Conservation (phyloP, 257 asterid species). For the Rehmannia glutinosa region DNA sequence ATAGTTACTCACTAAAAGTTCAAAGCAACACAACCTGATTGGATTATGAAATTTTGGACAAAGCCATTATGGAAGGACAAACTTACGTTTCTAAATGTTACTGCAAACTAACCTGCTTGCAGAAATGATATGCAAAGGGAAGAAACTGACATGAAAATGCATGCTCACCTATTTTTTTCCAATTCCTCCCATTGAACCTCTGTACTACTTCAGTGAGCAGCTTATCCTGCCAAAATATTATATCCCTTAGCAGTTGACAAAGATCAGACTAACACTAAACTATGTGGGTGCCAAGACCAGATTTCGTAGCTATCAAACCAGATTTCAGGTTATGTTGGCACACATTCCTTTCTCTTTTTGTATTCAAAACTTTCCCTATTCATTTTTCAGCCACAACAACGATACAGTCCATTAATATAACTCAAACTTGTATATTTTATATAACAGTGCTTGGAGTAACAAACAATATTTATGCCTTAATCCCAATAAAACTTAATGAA, state of each 20-base stretch:
- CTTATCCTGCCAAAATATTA: constrained; percentile 48
- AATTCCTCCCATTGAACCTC: constrained; percentile 53
- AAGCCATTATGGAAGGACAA: constrained; percentile 5
- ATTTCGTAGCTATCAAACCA: not conserved
- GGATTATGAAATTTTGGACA: not conserved
- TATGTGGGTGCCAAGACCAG: not conserved
- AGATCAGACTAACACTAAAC: constrained; percentile 1
- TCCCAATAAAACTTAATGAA: not conserved
- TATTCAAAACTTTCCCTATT: not conserved
- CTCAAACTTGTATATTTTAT: not conserved
- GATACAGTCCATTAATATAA: not conserved
- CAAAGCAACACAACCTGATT: not conserved
- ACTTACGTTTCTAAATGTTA: not conserved
- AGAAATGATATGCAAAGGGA: constrained; percentile 6
- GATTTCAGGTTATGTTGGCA: constrained; percentile 1
- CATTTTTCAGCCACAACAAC: not conserved
- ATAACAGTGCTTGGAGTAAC: not conserved
- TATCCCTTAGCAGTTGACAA: not conserved
- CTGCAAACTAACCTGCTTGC: not conserved
- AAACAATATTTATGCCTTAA: not conserved
- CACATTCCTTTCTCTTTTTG: not conserved
- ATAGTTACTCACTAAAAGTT: not conserved
- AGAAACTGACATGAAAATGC: constrained; percentile 6
- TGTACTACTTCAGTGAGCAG: constrained; percentile 54
- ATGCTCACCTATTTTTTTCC: constrained; percentile 70